Evolutionary conservation across 2,329 filamentous ascomycete species (phyloP).

Genomic region (Trichoderma aggressivum): DNA sequence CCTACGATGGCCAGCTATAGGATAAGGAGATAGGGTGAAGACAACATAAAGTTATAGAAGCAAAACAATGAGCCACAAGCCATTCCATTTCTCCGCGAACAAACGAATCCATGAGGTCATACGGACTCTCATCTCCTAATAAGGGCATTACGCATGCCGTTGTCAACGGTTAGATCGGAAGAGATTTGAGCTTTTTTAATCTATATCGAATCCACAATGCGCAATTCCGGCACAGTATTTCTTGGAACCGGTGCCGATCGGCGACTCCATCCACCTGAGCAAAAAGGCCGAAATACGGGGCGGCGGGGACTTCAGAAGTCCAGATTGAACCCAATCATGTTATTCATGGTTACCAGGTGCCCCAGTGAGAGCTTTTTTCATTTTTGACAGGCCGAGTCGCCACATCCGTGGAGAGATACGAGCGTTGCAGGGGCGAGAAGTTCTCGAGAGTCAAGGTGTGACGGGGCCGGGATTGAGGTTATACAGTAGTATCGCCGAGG

Average conservation of each 20-base stretch:
- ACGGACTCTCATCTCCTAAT: background rate
- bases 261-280: background rate
- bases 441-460: background rate
- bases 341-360: background rate
- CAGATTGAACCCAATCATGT: background rate
- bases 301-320: background rate
- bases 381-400: background rate
- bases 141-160: background rate
- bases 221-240: background rate
- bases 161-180: background rate
- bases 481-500: background rate
- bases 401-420: background rate
- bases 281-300: background rate
- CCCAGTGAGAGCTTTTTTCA: background rate
- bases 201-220: background rate
- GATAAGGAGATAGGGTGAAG: background rate
- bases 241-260: background rate
- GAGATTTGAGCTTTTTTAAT: background rate
- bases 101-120: background rate
- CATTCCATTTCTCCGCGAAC: background rate
- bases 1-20: background rate
- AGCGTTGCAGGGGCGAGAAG: background rate
- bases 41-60: background rate
- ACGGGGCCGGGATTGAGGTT: background rate
- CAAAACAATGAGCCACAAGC: background rate